Base-by-base conservation (phyloP, 2,329 filamentous ascomycete species). In the Pseudocercospora musae region DNA sequence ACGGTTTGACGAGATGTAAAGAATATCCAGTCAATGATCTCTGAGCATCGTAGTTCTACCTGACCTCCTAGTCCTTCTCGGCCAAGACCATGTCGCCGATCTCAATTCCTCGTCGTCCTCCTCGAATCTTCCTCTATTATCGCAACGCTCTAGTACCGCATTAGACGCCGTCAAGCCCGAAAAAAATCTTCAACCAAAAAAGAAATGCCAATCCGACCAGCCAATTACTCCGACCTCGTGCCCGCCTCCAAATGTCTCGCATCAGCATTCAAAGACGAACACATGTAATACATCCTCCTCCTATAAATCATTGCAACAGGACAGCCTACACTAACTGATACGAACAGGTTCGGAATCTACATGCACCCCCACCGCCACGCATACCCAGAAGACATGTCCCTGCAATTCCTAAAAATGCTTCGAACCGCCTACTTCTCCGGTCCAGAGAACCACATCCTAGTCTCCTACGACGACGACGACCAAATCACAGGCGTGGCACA, bases 361-460 rank as follows among this genome's bases (percentile, higher is more conserved):
- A 58, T 62, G 57, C 69, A 73, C 46, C 70, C 71, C 1, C 49
- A 67, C 11, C 50, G 68, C 52, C 29, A 68, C 11, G 29, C 62
- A 25, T 72, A 66, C 31, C 71, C 71, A 7, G 63, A 69, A 20
- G 70, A 73, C 55, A 57, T 69, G 56, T 67, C 69, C 44, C 65
- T 70, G 6, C 62, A 64, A 53, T 72, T 71, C 65, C 62, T 72
- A 25, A 55, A 64, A 21, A 62, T 66, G 53, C 61, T 71, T 2
- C 69, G 71, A 7, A 42, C 60, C 9, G 54, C 48, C 21, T 64
- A 64, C 44, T 59, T 65, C 7, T 31, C 44, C 9, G 58, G 63
- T 10, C 59, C 66, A 3, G 60, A 64, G n/a, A 50, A 65, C 25
- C 37, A 61, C 20, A 37, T 66, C 10, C 58, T 70, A 27, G 66